Evolutionary conservation across 805 yeast genomes (phyloP).

Genomic region (Lachancea fermentati): DNA sequence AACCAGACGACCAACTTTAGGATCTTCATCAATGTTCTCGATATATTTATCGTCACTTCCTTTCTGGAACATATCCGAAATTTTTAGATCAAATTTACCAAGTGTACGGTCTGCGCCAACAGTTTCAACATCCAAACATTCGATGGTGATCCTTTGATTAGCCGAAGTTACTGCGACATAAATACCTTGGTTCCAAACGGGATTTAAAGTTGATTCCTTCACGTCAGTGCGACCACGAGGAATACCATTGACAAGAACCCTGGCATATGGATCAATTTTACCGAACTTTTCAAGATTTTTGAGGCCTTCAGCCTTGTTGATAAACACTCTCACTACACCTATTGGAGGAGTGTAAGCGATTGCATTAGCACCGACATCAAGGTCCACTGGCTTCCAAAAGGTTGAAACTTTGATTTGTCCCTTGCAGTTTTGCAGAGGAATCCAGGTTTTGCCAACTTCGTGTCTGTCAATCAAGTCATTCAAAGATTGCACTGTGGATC

Average conservation of each 20-base stretch:
- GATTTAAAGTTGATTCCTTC: conserved; percentile 59
- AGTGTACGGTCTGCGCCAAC: conserved; percentile 77
- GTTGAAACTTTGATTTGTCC: conserved; percentile 72
- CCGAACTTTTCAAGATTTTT: conserved; percentile 86
- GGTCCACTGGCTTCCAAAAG: conserved; percentile 80
- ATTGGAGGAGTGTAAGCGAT: conserved; percentile 90
- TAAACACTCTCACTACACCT: conserved; percentile 75
- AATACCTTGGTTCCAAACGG: conserved; percentile 78
- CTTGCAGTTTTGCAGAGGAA: conserved; percentile 57
- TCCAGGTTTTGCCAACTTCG: conserved; percentile 74
- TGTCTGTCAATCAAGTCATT: conserved; percentile 69
- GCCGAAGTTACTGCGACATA: conserved; percentile 80
- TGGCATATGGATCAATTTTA: conserved; percentile 85
- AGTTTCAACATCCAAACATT: conserved; percentile 87
- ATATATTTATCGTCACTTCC: conserved; percentile 54
- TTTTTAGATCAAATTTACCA: conserved; percentile 71
- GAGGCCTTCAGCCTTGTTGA: conserved; percentile 67
- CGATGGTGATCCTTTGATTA: conserved; percentile 75
- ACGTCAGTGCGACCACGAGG: conserved; percentile 74
- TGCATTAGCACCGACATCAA: conserved; percentile 60
- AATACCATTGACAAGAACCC: conserved; percentile 71
- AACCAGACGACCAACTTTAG: conserved; percentile 57
- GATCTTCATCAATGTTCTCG: conserved; percentile 50
- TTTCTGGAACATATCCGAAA: conserved; percentile 61
- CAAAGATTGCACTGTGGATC: conserved; percentile 53